phyloP scores from a whole-genome alignment of 2,329 filamentous ascomycete species.

The Orbilia brochopaga region DNA sequence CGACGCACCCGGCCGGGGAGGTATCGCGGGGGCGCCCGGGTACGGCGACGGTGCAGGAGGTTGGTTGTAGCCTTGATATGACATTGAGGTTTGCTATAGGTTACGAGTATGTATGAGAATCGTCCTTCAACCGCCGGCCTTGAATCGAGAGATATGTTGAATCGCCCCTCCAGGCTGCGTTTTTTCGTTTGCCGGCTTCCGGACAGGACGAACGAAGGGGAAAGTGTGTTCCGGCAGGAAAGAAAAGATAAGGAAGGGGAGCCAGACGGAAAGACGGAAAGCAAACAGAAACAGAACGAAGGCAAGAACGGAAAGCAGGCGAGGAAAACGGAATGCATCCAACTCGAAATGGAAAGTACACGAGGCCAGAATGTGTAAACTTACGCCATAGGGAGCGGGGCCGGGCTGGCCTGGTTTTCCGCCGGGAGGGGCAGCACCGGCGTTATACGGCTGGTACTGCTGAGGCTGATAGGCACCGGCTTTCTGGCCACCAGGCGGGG shows the following conservation, averaged over 20 bases:
- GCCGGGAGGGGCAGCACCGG: slow-evolving; percentile 14
- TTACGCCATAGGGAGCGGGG: slow-evolving; percentile 48
- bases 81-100: slow-evolving; percentile 47
- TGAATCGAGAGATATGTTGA: slow-evolving; percentile 43
- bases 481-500: slow-evolving; percentile 35
- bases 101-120: slow-evolving; percentile 30
- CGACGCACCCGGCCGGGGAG: slow-evolving; percentile 34
- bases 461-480: slow-evolving; percentile 33
- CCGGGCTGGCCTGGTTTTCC: slow-evolving; percentile 25
- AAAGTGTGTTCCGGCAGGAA: slow-evolving; percentile 7
- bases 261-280: slow-evolving; percentile 10
- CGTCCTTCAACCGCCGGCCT: slow-evolving; percentile 49
- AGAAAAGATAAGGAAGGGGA: slow-evolving; percentile 7
- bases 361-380: slow-evolving; percentile 18
- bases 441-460: slow-evolving; percentile 37
- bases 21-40: slow-evolving; percentile 37
- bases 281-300: not conserved
- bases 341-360: slow-evolving; percentile 11
- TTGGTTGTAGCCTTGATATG: slow-evolving; percentile 29
- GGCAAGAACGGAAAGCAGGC: too few relatives aligned
- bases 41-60: slow-evolving; percentile 21
- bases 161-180: slow-evolving; percentile 48
- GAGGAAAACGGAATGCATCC: slow-evolving; percentile 6
- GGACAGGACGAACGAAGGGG: slow-evolving; percentile 33
- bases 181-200: slow-evolving; percentile 33